Percentiles rank a stretch among this genome's conserved stretches.
Evolutionary conservation across 257 asterid species (phyloP).

Genomic region (Fraxinus anomala): DNA sequence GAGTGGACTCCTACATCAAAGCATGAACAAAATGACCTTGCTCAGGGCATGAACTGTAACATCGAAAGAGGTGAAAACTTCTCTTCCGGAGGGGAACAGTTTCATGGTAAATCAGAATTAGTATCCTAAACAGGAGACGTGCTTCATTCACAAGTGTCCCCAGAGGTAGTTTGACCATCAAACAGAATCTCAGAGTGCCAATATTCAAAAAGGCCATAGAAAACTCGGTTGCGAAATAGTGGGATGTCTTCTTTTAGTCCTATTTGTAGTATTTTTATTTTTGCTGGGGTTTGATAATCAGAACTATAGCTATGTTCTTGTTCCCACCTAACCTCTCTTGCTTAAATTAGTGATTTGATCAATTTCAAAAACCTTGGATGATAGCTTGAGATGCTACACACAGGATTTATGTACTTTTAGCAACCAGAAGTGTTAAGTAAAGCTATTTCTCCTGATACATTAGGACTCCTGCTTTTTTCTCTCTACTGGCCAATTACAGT

Average conservation of each 20-base stretch:
- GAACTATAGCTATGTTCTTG: conserved; percentile 40
- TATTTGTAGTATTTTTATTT: conserved; percentile 24
- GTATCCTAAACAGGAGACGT: conserved; percentile 65
- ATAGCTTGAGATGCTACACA: neutral
- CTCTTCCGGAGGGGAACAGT: conserved; percentile 41
- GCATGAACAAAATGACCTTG: conserved; percentile 34
- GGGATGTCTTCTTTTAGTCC: conserved; percentile 23
- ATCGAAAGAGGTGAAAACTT: conserved; percentile 27
- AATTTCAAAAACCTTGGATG: neutral
- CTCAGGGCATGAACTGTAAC: conserved; percentile 25
- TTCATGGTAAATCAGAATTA: conserved; percentile 52
- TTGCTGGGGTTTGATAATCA: conserved; percentile 47
- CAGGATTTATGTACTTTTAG: neutral
- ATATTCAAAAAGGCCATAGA: conserved; percentile 25
- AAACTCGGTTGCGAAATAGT: conserved; percentile 26
- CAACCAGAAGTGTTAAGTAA: neutral
- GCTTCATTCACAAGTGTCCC: conserved; percentile 30
- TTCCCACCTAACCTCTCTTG: conserved; percentile 60
- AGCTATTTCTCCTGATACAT: no score
- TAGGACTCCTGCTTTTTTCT: neutral
- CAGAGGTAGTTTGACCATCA: conserved; percentile 26
- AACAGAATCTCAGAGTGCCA: conserved; percentile 21
- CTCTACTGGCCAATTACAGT: neutral
- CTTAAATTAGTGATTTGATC: conserved; percentile 14
- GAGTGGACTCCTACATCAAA: conserved; percentile 44